These are phyloP conservation scores for Eragrostis curvula DNA, from an alignment of 176 grass and related monocot genomes.

Conservation along the genomic window DNA sequence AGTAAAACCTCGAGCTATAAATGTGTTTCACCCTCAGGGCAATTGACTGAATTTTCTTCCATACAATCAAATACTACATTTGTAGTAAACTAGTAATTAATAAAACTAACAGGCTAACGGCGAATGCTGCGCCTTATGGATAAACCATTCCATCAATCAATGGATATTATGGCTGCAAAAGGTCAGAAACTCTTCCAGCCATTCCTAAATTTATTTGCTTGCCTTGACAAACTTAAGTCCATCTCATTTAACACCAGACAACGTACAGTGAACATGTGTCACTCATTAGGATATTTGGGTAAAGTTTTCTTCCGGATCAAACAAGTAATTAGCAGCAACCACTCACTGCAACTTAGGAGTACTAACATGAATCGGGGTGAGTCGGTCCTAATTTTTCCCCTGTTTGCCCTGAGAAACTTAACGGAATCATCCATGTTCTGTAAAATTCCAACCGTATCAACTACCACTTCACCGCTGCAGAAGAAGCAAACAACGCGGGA, in stretches of 20 bases:
- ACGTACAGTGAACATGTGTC: background rate
- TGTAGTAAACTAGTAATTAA: background rate
- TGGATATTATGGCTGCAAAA: background rate
- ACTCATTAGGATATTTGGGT: background rate
- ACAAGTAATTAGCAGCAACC: slow-evolving; percentile 1
- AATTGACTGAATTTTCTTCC: background rate
- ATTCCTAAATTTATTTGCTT: background rate
- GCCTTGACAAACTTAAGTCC: background rate
- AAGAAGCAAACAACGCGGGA: background rate
- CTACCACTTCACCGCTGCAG: background rate
- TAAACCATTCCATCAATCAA: background rate
- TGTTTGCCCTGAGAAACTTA: background rate
- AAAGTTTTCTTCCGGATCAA: slow-evolving; percentile 6
- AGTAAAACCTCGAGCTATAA: background rate
- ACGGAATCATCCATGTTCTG: background rate
- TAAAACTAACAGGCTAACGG: background rate
- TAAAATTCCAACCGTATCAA: background rate
- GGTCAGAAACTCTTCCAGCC: background rate
- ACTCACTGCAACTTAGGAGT: background rate
- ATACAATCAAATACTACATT: background rate
- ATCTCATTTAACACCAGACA: background rate
- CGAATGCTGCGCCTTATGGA: background rate
- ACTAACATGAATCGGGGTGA: slow-evolving; percentile 4
- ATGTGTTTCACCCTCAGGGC: background rate
- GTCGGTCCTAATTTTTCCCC: background rate